Evolutionary conservation across 345 rosid genomes (phyloP).

Genomic region (Nephelium lappaceum): DNA sequence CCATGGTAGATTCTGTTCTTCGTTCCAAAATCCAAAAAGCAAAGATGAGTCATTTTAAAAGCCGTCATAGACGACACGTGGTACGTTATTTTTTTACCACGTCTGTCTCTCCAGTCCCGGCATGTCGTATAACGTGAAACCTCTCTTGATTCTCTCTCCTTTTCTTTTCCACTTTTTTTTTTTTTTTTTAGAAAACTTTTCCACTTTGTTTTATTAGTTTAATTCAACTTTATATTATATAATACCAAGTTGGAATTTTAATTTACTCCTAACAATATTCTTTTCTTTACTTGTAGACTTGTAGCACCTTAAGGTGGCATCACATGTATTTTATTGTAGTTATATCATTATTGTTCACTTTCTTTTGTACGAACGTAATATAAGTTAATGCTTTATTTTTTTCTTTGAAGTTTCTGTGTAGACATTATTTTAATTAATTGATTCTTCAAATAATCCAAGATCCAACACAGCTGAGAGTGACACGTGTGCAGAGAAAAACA

Average conservation of each 20-base stretch:
- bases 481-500: background rate
- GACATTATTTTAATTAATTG: background rate
- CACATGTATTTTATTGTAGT: background rate
- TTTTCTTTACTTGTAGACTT: background rate
- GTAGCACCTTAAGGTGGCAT: constrained; percentile 9
- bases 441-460: background rate
- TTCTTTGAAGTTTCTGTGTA: background rate
- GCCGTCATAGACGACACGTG: constrained; percentile 1
- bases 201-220: background rate
- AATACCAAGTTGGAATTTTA: too few species aligned
- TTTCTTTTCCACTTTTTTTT: background rate
- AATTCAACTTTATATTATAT: background rate
- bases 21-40: background rate
- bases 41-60: background rate
- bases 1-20: background rate
- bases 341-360: background rate
- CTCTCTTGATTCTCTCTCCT: background rate
- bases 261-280: background rate
- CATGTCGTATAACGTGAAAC: constrained; percentile 19
- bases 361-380: background rate
- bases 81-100: background rate
- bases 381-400: too few species aligned
- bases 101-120: constrained; percentile 19
- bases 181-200: too few species aligned
- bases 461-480: background rate